phyloP scores from a whole-genome alignment of 106 monocot species.

The Vanilla planifolia region DNA sequence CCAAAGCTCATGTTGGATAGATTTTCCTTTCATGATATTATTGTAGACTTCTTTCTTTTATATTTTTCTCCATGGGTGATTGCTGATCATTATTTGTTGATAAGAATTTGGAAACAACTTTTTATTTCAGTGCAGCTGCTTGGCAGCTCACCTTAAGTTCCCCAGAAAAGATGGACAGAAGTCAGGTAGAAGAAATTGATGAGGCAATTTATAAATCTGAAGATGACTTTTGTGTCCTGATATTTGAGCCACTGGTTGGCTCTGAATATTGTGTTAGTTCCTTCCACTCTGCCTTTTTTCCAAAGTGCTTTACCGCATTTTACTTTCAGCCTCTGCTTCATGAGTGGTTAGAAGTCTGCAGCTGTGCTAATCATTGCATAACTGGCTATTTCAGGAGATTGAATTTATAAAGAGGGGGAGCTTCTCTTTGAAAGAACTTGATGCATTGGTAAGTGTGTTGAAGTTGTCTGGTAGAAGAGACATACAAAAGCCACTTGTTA shows the following conservation, averaged over 20 bases:
- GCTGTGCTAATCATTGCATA: background rate
- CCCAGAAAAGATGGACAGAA: constrained; percentile 26
- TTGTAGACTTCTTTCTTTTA: too few relatives aligned
- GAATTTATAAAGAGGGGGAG: constrained; percentile 89
- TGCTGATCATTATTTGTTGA: background rate
- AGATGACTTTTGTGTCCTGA: constrained; percentile 60
- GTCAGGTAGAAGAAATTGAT: constrained; percentile 1
- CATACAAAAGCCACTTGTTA: constrained; percentile 21
- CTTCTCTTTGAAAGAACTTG: constrained; percentile 63
- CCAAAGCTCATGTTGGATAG: too few relatives aligned
- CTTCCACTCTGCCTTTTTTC: constrained; percentile 1
- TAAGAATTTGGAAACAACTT: background rate
- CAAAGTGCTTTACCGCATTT: background rate
- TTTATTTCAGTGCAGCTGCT: constrained; percentile 71
- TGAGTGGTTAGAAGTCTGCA: too few relatives aligned
- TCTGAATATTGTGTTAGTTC: constrained; percentile 64
- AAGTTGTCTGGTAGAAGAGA: constrained; percentile 51
- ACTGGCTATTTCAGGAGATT: constrained; percentile 45
- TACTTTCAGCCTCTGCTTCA: too few relatives aligned
- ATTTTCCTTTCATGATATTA: too few relatives aligned
- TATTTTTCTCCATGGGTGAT: background rate
- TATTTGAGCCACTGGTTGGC: constrained; percentile 77
- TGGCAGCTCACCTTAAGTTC: constrained; percentile 74
- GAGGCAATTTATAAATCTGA: constrained; percentile 19
- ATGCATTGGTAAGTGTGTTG: constrained; percentile 66